Evolutionary conservation across 1,284 basidiomycete genomes (phyloP), one percentile per base, ranked within the genome.

Genomic region (Cryptococcus depauperatus): DNA sequence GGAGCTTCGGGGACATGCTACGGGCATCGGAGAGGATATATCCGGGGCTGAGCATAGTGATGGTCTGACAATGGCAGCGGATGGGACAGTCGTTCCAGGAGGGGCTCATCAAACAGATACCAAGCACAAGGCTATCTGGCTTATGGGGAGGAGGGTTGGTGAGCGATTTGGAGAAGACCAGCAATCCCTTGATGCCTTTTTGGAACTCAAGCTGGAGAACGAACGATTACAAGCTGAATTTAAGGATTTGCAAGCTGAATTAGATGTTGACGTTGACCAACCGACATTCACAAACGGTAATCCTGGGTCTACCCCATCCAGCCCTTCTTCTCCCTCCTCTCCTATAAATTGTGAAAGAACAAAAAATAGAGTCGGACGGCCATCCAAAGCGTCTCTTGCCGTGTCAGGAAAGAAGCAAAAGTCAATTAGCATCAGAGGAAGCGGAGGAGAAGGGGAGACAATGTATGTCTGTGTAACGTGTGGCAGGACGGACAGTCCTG

Each of bases 381-480:
- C 47, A 14, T 41, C 50, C 30, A 47, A 40, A 22, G 44, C 47
- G 8, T 43, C 47, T 16, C 21, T 43, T 16, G 46, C 46, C 18
- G 29, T 48, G 40, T 50, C 52, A 22, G 47, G 51, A 5, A 59
- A 55, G 32, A 48, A 54, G 19, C 42, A 32, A 16, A 35, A 45
- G 46, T 27, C 10, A n/a, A n/a, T n/a, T 25, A 26, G 44, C 33
- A 9, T n/a, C 1, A 14, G 30, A n/a, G 28, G 37, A n/a, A 22
- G 35, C 16, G 33, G 40, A 11, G 44, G 40, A 19, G 52, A 52
- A 23, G 56, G 50, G n/a, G 62, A 60, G 37, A 61, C 58, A 3
- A 59, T 68, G 55, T 59, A 69, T 43, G 62, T 70, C 8, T 71
- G 69, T 44, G 63, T 66, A 10, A 66, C 64, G 9, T 71, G 69